phyloP scores from a whole-genome alignment of 2,329 filamentous ascomycete genomes.

The Beauveria sp. region DNA sequence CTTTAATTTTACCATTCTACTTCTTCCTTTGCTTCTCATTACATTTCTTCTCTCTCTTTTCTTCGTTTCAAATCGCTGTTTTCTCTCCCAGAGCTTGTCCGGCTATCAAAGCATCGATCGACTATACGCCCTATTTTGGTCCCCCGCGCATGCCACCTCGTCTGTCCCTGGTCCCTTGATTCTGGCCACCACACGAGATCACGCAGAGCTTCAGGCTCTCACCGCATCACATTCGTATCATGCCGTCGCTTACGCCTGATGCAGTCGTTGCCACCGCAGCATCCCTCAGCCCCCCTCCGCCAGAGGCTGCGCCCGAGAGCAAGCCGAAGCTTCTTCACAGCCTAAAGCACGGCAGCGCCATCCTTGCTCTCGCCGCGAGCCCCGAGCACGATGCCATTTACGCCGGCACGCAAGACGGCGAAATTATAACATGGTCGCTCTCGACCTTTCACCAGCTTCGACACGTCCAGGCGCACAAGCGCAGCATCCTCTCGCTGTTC shows the following conservation, averaged over 20 bases:
- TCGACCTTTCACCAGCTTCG: conserved; percentile 75
- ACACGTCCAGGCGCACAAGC: conserved; percentile 80
- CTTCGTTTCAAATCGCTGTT: not conserved
- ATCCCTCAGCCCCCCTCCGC: not conserved
- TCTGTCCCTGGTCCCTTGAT: not conserved
- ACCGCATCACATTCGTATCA: not conserved
- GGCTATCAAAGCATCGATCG: too few relatives aligned
- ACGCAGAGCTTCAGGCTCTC: not conserved
- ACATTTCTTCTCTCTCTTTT: not conserved
- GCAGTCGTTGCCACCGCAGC: not conserved
- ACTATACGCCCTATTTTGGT: too few relatives aligned
- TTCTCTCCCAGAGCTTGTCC: not conserved
- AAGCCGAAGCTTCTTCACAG: conserved; percentile 63
- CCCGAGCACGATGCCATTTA: conserved; percentile 73
- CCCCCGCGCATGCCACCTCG: not conserved
- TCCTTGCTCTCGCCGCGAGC: conserved; percentile 76
- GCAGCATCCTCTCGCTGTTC: conserved; percentile 79
- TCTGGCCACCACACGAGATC: not conserved
- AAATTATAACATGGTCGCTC: conserved; percentile 87
- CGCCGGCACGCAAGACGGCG: conserved; percentile 86
- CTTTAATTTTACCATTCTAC: not conserved
- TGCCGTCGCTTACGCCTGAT: conserved; percentile 2
- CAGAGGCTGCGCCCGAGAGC: conserved; percentile 8
- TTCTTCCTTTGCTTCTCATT: not conserved
- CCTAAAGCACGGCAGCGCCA: conserved; percentile 68